Base-by-base conservation (phyloP, 495 filamentous ascomycete species). In the Podospora didyma region DNA sequence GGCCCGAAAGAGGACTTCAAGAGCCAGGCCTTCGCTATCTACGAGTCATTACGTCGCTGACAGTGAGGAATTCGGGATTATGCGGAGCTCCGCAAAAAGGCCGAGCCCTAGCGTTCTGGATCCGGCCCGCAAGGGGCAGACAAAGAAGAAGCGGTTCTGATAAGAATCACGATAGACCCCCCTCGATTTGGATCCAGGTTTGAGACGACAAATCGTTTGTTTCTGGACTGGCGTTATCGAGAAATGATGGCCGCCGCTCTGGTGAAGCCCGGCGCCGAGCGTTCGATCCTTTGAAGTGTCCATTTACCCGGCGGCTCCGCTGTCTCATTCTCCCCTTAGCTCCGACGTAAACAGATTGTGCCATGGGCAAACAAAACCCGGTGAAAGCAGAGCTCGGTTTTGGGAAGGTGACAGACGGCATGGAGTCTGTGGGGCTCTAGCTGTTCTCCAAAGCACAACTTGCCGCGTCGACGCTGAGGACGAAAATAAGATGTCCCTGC, bases 301-400 rank as follows among this genome's bases (percentile, higher is more conserved):
- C 9, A 12, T 57, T 68, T 63, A 64, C 31, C 66, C 66, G 63
- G 61, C 61, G 57, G 66, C 63, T 68, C 63, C 51, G 47, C 62
- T 56, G 53, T 54, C 21, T 56, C 34, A 19, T 44, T 51, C 58
- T 59, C 54, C 50, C 54, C 39, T 31, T 61, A 58, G 61, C 58
- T 49, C 46, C 28, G 37, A 24, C 26, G 26, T 9, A 31, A 31
- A n/a, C n/a, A n/a, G n/a, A n/a, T n/a, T n/a, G n/a, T n/a, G n/a
- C 26, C 26, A 9, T 31, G 26, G 26, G 26, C 26, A 31, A 31
- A 31, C 26, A 31, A 31, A 4, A 53, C 22, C 26, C 17, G 23
- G 37, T 19, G 52, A 44, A n/a, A 14, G 34, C 17, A 10, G 35
- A 53, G 49, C 19, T 47, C 20, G 45, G 45, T 21, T 47, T 26